Evolutionary conservation across 495 filamentous ascomycete genomes (phyloP), one percentile per base, ranked within the genome.

Genomic region (Penicillium diatomitis): DNA sequence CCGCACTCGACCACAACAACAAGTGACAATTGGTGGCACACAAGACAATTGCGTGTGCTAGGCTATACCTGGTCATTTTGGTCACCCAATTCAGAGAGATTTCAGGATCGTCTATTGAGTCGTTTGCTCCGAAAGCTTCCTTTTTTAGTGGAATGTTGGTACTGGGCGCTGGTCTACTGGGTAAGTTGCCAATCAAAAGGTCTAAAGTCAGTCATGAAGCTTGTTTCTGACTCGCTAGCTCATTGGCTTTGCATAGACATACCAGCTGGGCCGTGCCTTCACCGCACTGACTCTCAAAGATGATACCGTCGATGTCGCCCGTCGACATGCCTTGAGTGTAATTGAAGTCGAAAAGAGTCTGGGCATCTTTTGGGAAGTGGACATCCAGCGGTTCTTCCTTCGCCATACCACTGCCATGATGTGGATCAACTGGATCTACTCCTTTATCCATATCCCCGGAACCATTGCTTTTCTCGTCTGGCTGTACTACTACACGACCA

Each of bases 371-470:
- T 80, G 73, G 68, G 80, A 82, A 50, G 55, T 70, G 33, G 49
- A 55, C 30, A 71, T 83, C 28, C 81, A 84, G 61, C 53, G 61
- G 27, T 76, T 69, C 64, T 82, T 83, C 51, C 66, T 82, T 38
- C 41, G 54, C 20, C 67, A 69, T 43, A 50, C 66, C 10, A 42
- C 54, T n/a, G 48, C 67, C 11, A 75, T 77, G 74, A 64, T 45
- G 9, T 72, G 64, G 66, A 70, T 69, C 54, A 89, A 90, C 56
- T 73, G 80, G 58, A 76, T 78, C 9, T 89, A 89, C 59, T 87
- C 83, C 2, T 88, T 88, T 55, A 87, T 90, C 53, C 86, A 90
- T 62, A 89, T 90, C 47, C 86, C 85, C 0, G 85, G 84, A 9
- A 88, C 86, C 3, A 87, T 87, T 44, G 73, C 77, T 8, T 86